These are phyloP conservation scores for Salmacisia buchloeana DNA, from an alignment of 1,284 basidiomycete genomes.

Conservation along the genomic window DNA sequence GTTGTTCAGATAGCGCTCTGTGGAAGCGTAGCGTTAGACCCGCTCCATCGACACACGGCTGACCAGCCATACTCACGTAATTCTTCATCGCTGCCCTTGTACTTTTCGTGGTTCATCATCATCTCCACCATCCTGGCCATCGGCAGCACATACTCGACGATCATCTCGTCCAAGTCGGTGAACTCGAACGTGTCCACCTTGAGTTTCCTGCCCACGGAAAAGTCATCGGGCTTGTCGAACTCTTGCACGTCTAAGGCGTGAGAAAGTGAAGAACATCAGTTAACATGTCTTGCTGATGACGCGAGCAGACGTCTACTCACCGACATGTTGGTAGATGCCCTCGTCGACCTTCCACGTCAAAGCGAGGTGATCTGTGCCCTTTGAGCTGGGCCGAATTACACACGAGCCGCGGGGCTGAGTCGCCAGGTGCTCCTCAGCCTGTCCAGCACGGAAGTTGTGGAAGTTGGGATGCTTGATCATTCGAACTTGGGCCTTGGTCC, in stretches of 20 bases:
- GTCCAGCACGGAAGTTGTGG: slow-evolving; percentile 85
- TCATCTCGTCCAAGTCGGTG: slow-evolving; percentile 92
- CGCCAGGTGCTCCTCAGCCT: slow-evolving; percentile 84
- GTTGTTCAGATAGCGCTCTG: slow-evolving; percentile 41
- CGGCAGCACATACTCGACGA: slow-evolving; percentile 93
- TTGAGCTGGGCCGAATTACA: slow-evolving; percentile 91
- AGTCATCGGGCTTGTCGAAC: slow-evolving; percentile 64
- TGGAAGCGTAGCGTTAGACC: neutral
- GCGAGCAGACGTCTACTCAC: slow-evolving; percentile 53
- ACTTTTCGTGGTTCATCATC: slow-evolving; percentile 92
- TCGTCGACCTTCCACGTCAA: slow-evolving; percentile 99
- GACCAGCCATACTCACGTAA: slow-evolving; percentile 63
- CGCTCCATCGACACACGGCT: neutral
- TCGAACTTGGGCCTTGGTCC: slow-evolving; percentile 60
- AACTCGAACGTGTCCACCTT: slow-evolving; percentile 76
- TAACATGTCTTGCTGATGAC: neutral
- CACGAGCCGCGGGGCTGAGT: slow-evolving; percentile 69
- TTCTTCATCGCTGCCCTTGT: slow-evolving; percentile 76
- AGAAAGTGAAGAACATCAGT: slow-evolving; percentile 10
- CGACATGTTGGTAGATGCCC: slow-evolving; percentile 92
- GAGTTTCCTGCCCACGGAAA: slow-evolving; percentile 66
- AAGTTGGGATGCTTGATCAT: slow-evolving; percentile 98
- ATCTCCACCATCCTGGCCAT: slow-evolving; percentile 92
- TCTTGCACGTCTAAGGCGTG: slow-evolving; percentile 74
- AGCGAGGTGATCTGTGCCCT: slow-evolving; percentile 86